Evolutionary conservation across 2,329 filamentous ascomycete species (phyloP).

Genomic region (Epichloe coenophiala): DNA sequence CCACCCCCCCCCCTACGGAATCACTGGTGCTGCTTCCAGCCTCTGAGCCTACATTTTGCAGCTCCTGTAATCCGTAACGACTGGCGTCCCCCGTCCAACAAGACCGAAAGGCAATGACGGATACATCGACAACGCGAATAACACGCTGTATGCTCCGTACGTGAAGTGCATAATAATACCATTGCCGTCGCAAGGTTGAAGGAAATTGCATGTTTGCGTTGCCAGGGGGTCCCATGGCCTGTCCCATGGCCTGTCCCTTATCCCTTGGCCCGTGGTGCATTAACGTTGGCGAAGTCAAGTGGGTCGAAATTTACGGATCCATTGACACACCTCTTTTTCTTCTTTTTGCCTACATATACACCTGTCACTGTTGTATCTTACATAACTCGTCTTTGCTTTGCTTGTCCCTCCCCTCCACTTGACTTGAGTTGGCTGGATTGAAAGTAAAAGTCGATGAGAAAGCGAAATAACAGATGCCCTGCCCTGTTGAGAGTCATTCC

Average conservation of each 20-base stretch:
- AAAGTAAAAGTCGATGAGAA: no score
- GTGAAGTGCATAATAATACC: no score
- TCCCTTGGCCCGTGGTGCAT: not conserved
- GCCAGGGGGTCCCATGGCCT: not conserved
- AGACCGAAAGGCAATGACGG: not conserved
- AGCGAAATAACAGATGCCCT: no score
- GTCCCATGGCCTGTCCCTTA: not conserved
- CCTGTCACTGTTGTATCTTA: no score
- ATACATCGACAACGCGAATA: not conserved
- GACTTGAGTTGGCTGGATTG: not conserved
- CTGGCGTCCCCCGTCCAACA: not conserved
- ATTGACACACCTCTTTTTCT: conserved; percentile 3
- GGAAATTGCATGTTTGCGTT: conserved; percentile 1
- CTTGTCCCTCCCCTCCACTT: not conserved
- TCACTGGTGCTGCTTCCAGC: no score
- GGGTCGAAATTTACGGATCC: conserved; percentile 13
- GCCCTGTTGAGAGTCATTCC: not conserved
- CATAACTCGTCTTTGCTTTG: not conserved
- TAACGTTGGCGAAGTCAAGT: conserved; percentile 11
- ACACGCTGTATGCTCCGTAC: no score
- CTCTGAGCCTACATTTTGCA: not conserved
- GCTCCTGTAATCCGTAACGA: not conserved
- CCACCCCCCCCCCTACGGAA: no score
- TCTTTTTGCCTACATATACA: no score
- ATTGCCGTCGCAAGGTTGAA: not conserved